Percentiles rank a stretch among this genome's conserved stretches.
Evolutionary conservation across 306 rosid species (phyloP).

Genomic region (Rubus parviflorus): DNA sequence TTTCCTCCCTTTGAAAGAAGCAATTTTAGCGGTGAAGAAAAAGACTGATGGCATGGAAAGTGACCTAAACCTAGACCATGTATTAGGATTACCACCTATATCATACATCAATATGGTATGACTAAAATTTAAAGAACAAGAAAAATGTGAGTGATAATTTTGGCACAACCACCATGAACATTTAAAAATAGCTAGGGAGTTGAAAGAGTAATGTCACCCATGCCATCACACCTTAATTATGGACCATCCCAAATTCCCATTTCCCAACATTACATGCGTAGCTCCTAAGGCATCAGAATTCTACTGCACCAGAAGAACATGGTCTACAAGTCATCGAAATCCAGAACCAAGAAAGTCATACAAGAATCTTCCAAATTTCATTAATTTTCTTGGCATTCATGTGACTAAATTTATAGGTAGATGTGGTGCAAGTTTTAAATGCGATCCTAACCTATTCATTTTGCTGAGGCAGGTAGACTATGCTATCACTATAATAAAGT

Average conservation of each 20-base stretch:
- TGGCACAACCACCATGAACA: conserved; percentile 9
- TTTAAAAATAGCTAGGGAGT: neutral
- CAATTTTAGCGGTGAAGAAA: neutral
- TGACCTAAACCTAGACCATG: neutral
- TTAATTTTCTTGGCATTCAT: neutral
- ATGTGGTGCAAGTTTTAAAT: conserved; percentile 8
- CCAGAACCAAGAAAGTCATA: conserved; percentile 17
- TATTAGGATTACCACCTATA: neutral
- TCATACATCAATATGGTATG: neutral
- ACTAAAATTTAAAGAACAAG: neutral
- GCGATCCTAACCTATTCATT: neutral
- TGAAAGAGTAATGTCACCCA: conserved; percentile 14
- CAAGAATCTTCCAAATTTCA: conserved; percentile 13
- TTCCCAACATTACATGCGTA: conserved; percentile 7
- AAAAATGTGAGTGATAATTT: neutral
- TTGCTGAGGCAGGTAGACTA: conserved; percentile 3
- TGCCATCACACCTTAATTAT: neutral
- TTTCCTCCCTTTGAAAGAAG: neutral
- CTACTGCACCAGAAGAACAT: conserved; percentile 3
- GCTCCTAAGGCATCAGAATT: conserved; percentile 6
- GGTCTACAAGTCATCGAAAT: conserved; percentile 11
- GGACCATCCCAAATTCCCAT: conserved; percentile 6
- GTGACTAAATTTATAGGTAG: conserved; percentile 8
- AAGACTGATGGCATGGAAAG: conserved; percentile 6
- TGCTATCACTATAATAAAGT: conserved; percentile 7